Base-by-base conservation (phyloP, 768 basidiomycete species). In the Xerocomellus dryophilus region DNA sequence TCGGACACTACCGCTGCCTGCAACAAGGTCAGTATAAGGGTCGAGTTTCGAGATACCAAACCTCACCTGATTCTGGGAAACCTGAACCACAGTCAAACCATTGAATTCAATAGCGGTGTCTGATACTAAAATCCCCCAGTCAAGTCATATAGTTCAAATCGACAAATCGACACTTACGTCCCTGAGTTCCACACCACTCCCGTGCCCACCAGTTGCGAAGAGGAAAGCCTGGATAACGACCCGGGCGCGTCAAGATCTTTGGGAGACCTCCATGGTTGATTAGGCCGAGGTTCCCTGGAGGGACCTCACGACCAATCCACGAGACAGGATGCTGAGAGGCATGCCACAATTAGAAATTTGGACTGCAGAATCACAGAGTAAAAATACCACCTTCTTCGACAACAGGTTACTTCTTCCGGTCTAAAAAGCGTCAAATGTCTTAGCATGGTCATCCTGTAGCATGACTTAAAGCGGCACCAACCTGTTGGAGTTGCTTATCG, bases 141-240 rank as follows among this genome's bases (percentile, higher is more conserved):
- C 40, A 32, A 47, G 15, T 25, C 20, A 17, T 7, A 34, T 39
- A 21, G 47, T 36, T 43, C 29, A 31, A 36, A 36, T n/a, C n/a
- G 42, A 18, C 17, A 7, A 17, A 44, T 35, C 0, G 23, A 40
- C 7, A 75, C 85, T 60, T 65, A 87, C 88, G 68, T 62, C 87
- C 87, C 63, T 78, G 79, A 4, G 81, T 84, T 17, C 88, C 90
- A 49, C 70, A 65, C 81, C 83, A 92, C n/a, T 74, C 66, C 15
- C 90, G 78, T 4, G 89, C 89, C 88, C 88, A 91, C 90, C 90
- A 91, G 57, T 91, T 91, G 3, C 87, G 76, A 44, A 89, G 73
- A 11, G 88, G 88, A 66, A 84, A 84, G 0, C 78, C 74, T 20
- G 91, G 89, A 61, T 93, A 93, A 9, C 87, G 84, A 29, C 90